These are phyloP conservation scores for Gastrolobium bilobum DNA, from an alignment of 306 rosid species.

Conservation along the genomic window DNA sequence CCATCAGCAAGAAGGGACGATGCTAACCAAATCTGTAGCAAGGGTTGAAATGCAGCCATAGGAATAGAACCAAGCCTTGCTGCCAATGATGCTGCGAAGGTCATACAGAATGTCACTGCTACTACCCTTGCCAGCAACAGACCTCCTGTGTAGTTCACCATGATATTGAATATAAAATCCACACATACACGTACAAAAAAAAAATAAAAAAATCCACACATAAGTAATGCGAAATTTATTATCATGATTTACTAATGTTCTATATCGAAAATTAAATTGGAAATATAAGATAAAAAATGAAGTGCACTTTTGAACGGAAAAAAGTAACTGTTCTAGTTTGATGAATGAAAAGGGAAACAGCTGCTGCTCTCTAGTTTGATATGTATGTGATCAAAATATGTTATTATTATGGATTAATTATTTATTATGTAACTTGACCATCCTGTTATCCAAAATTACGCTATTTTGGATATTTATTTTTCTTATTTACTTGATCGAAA, in stretches of 20 bases:
- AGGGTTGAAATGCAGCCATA: slow-evolving; percentile 94
- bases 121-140: slow-evolving; percentile 75
- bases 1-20: slow-evolving; percentile 96
- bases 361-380: no score
- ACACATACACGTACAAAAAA: no score
- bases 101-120: slow-evolving; percentile 93
- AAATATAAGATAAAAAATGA: neutral
- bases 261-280: neutral
- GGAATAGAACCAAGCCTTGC: slow-evolving; percentile 80
- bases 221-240: neutral
- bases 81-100: slow-evolving; percentile 88
- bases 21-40: slow-evolving; percentile 89
- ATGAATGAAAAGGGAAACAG: no score
- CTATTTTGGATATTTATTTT: no score
- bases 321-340: neutral
- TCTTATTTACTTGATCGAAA: no score
- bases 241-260: neutral
- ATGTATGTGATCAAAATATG: no score
- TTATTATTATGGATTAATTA: no score
- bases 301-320: neutral
- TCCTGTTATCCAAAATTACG: no score
- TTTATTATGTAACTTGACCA: no score
- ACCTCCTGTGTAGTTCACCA: slow-evolving; percentile 60
- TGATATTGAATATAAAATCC: neutral
- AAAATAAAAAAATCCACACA: neutral